Base-by-base conservation (phyloP, 2,329 filamentous ascomycete species). In the Harringtonia aguacate region DNA sequence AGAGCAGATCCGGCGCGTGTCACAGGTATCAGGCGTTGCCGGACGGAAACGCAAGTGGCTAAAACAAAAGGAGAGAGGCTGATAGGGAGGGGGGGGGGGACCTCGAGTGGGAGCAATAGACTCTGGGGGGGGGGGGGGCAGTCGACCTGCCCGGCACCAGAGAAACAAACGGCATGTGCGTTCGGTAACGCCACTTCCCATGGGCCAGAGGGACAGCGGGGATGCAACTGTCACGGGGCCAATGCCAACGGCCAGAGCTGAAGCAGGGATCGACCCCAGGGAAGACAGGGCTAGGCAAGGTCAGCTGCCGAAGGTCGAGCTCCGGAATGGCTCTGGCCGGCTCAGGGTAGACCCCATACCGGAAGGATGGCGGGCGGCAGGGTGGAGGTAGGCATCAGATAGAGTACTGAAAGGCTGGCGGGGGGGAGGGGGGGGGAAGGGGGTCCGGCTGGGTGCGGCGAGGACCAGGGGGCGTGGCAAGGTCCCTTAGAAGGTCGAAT, bases 1-100 rank as follows among this genome's bases (percentile, higher is more conserved):
- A 60, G 56, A 54, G 57, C 48, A 49, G 56, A 60, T 65, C 64
- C 64, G 62, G 58, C 52, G 58, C 58, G 62, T 64, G 52, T 64
- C 62, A 66, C 60, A 57, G 35, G 42, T 58, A 53, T 57, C 55
- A 55, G 56, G 54, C 54, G 50, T 54, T 47, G 50, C 44, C 49
- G 47, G 50, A 55, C 52, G 51, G 55, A 55, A 56, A 50, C 51
- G 48, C 38, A 44, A 44, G 41, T 50, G 55, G 58, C 45, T 58
- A 59, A 60, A 61, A 62, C 57, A 52, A 43, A 45, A 14, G 22
- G 39, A 18, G 30, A 22, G 18, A n/a, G 36, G 35, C 8, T 30
- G 15, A n/a, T 21, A 8, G 21, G 13, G 14, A 34, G 17, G 20
- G 30, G 36, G 36, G 34, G 15, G 17, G 38, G 29, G 36, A 24